Evolutionary conservation across 306 rosid species (phyloP).

Genomic region (Begonia loranthoides): DNA sequence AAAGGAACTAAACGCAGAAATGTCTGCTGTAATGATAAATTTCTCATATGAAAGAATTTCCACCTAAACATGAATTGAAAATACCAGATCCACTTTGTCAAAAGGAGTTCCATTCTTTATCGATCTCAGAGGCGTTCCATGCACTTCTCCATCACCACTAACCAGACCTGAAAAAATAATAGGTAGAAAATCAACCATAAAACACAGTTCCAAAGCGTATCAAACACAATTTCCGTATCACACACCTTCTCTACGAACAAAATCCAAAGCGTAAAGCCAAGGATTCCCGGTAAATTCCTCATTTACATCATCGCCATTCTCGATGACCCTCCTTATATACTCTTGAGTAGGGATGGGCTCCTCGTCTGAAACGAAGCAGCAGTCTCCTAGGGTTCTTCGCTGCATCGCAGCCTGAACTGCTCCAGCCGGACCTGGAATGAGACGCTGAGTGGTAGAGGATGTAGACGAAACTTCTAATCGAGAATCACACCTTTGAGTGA

Average conservation of each 20-base stretch:
- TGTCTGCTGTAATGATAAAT: no score
- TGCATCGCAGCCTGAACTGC: constrained; percentile 55
- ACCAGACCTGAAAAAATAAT: constrained; percentile 11
- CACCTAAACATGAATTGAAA: neutral
- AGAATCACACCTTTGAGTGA: constrained; percentile 2
- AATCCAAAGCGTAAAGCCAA: constrained; percentile 49
- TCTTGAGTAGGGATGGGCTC: constrained; percentile 56
- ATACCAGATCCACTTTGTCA: constrained; percentile 31
- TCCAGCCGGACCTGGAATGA: constrained; percentile 85
- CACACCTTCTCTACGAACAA: constrained; percentile 20
- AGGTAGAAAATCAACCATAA: neutral
- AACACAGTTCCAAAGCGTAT: neutral
- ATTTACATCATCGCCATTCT: constrained; percentile 19
- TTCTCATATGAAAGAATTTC: neutral
- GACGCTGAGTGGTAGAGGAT: constrained; percentile 4
- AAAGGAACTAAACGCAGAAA: neutral
- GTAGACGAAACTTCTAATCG: constrained; percentile 1
- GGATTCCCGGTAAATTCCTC: constrained; percentile 32
- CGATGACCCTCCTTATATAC: constrained; percentile 34
- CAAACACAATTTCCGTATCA: neutral
- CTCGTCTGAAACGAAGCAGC: constrained; percentile 2
- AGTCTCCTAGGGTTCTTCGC: constrained; percentile 20
- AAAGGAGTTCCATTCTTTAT: constrained; percentile 24
- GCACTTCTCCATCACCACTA: constrained; percentile 3
- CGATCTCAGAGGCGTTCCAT: constrained; percentile 28